These are phyloP conservation scores for Camellia oleifera DNA, from an alignment of 179 eudicot species.

Conservation along the genomic window DNA sequence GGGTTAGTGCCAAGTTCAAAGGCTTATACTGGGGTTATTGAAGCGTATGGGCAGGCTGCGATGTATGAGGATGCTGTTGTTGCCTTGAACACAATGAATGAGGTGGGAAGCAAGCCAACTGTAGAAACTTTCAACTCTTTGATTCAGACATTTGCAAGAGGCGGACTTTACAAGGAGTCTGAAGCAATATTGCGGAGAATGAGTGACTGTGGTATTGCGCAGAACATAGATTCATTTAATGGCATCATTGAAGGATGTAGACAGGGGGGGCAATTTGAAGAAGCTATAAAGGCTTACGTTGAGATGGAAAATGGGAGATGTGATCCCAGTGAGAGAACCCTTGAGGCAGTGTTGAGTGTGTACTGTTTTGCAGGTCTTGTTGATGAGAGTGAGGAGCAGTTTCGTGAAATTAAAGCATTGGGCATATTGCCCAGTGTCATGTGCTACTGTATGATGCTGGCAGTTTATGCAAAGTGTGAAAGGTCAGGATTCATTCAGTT, in stretches of 20 bases:
- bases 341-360: slow-evolving; percentile 85
- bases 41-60: slow-evolving; percentile 88
- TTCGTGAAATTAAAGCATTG: slow-evolving; percentile 73
- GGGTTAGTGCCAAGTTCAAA: slow-evolving; percentile 78
- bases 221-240: slow-evolving; percentile 56
- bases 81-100: slow-evolving; percentile 86
- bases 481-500: slow-evolving; percentile 47
- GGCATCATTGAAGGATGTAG: slow-evolving; percentile 83
- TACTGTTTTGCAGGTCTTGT: slow-evolving; percentile 85
- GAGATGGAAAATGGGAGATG: slow-evolving; percentile 82
- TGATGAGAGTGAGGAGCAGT: slow-evolving; percentile 87
- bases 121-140: slow-evolving; percentile 75
- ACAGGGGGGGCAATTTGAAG: slow-evolving; percentile 88
- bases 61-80: slow-evolving; percentile 92
- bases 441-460: slow-evolving; percentile 96
- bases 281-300: slow-evolving; percentile 76
- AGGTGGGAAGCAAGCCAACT: slow-evolving; percentile 73
- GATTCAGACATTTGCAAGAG: slow-evolving; percentile 71
- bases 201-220: slow-evolving; percentile 52
- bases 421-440: slow-evolving; percentile 82
- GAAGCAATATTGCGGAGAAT: slow-evolving; percentile 61
- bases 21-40: slow-evolving; percentile 81
- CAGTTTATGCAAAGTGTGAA: slow-evolving; percentile 72
- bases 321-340: slow-evolving; percentile 81
- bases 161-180: slow-evolving; percentile 83